Conservation (phyloP, 257 asterid genomes). For the Rauvolfia tetraphylla region DNA sequence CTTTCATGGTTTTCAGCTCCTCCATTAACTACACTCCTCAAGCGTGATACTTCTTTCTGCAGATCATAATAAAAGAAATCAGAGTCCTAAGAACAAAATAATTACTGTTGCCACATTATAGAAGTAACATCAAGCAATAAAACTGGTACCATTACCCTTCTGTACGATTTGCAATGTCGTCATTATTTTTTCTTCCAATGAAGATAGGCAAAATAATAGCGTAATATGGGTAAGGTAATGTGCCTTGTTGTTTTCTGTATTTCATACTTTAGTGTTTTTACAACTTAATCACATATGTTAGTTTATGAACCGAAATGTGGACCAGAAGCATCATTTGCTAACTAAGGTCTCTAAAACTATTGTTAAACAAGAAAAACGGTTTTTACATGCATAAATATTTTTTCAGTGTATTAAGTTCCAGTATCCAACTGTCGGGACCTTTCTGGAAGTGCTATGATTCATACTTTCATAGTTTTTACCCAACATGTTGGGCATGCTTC, state of each 20-base stretch:
- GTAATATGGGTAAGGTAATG: background rate
- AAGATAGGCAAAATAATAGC: background rate
- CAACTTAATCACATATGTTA: background rate
- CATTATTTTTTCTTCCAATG: background rate
- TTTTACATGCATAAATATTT: background rate
- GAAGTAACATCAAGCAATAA: background rate
- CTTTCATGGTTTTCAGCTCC: conserved; percentile 61
- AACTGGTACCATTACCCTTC: background rate
- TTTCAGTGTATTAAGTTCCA: background rate
- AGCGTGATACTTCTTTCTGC: conserved; percentile 70
- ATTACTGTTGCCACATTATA: background rate
- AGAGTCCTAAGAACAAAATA: background rate
- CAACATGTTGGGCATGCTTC: background rate
- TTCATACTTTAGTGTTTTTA: background rate
- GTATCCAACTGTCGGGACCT: background rate
- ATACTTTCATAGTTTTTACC: background rate
- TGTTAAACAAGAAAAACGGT: background rate
- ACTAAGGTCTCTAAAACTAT: background rate
- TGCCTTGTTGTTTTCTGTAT: background rate
- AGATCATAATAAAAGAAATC: conserved; percentile 16
- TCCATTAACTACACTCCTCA: conserved; percentile 61
- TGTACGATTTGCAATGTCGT: background rate
- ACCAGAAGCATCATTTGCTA: background rate
- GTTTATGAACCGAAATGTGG: background rate
- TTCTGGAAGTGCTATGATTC: background rate